phyloP scores from a whole-genome alignment of 1,284 basidiomycete genomes.

The Cystobasidium pallidum region DNA sequence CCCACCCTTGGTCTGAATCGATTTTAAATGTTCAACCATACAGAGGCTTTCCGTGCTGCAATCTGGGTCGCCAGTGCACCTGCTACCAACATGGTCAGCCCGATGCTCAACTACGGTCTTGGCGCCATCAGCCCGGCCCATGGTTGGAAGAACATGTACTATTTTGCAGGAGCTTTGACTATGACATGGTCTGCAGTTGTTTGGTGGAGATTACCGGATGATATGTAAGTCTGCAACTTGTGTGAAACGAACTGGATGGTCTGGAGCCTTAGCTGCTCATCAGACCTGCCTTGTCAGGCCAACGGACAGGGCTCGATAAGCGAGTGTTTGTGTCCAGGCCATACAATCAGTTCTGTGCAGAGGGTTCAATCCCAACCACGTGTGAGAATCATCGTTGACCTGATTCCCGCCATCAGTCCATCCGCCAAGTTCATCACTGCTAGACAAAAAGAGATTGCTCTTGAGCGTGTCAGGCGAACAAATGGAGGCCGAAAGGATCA shows the following conservation, averaged over 20 bases:
- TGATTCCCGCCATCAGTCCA: background rate
- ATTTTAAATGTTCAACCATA: background rate
- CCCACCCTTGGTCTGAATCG: too few relatives aligned
- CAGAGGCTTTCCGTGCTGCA: constrained; percentile 30
- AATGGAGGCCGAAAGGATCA: constrained; percentile 26
- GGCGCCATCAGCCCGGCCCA: constrained; percentile 20
- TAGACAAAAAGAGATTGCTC: constrained; percentile 30
- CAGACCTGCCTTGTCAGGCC: too few relatives aligned
- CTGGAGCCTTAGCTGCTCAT: too few relatives aligned
- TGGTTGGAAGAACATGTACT: constrained; percentile 37
- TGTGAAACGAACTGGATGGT: too few relatives aligned
- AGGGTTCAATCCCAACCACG: too few relatives aligned
- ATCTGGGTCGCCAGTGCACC: constrained; percentile 30
- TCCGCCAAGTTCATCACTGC: constrained; percentile 25
- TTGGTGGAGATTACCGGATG: constrained; percentile 33
- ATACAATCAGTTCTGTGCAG: too few relatives aligned
- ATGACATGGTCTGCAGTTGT: constrained; percentile 33
- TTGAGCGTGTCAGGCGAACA: constrained; percentile 15
- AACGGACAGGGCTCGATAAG: too few relatives aligned
- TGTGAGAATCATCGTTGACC: background rate
- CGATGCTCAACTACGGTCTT: constrained; percentile 34
- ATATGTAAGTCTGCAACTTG: constrained; percentile 10
- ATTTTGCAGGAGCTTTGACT: constrained; percentile 27
- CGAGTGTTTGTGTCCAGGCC: too few relatives aligned
- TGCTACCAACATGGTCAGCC: constrained; percentile 36